A percentile compares a stretch with the other conserved stretches of the same genome.
Conservation (phyloP, 176 grass and related monocot species). For the Eragrostis curvula region DNA sequence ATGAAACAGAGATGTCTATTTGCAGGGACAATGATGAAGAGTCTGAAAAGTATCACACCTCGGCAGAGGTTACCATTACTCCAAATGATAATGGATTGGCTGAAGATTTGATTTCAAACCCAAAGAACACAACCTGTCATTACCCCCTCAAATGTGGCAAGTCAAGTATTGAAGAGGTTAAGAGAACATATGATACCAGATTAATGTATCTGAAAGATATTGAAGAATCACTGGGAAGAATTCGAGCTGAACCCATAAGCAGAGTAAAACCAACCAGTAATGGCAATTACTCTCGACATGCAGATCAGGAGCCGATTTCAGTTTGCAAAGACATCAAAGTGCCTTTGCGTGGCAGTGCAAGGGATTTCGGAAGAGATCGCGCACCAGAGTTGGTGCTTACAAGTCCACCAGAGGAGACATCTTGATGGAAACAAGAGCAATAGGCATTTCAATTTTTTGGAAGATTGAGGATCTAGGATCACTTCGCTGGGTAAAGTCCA, state of each 20-base stretch:
- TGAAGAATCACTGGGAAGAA: slow-evolving; percentile 44
- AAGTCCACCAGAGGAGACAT: slow-evolving; percentile 46
- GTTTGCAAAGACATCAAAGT: slow-evolving; percentile 51
- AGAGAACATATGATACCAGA: slow-evolving; percentile 38
- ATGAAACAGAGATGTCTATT: slow-evolving; percentile 26
- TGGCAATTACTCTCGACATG: slow-evolving; percentile 34
- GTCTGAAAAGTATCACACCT: slow-evolving; percentile 28
- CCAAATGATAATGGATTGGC: slow-evolving; percentile 37
- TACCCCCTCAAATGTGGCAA: slow-evolving; percentile 43
- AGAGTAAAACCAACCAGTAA: slow-evolving; percentile 29
- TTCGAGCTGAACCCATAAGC: slow-evolving; percentile 43
- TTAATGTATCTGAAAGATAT: slow-evolving; percentile 48
- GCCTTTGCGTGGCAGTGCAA: slow-evolving; percentile 33
- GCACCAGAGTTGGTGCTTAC: slow-evolving; percentile 36
- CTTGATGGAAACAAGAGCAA: slow-evolving; percentile 58
- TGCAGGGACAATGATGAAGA: slow-evolving; percentile 41
- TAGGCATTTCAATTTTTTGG: slow-evolving; percentile 47
- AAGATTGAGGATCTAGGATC: slow-evolving; percentile 58
- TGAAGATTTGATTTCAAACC: slow-evolving; percentile 36
- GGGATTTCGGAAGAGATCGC: slow-evolving; percentile 40
- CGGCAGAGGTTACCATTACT: slow-evolving; percentile 19
- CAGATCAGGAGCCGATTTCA: slow-evolving; percentile 41
- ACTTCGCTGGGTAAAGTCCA: slow-evolving; percentile 33
- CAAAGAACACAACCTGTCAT: slow-evolving; percentile 4
- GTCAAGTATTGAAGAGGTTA: slow-evolving; percentile 51